These are phyloP conservation scores for Suaeda aralocaspica DNA, from an alignment of 148 eudicot species.

Conservation along the genomic window DNA sequence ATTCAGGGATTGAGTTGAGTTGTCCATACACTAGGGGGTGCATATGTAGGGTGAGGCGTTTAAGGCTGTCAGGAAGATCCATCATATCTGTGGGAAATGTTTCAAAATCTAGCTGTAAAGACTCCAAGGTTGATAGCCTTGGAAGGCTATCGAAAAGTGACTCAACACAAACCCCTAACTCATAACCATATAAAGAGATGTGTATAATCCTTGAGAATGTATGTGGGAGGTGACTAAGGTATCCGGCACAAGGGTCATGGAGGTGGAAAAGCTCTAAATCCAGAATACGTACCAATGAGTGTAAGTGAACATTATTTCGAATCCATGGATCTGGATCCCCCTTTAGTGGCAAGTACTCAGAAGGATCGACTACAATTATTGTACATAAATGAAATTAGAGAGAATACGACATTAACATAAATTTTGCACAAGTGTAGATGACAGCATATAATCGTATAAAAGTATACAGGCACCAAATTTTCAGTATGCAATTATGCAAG, in stretches of 20 bases:
- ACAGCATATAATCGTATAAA: too few relatives aligned
- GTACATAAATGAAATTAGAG: too few relatives aligned
- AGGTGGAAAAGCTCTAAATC: slow-evolving; percentile 1
- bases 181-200: background rate
- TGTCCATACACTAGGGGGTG: background rate
- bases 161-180: background rate
- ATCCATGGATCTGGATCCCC: background rate
- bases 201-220: background rate
- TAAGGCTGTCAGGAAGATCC: background rate
- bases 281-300: background rate
- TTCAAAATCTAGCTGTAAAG: background rate
- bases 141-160: background rate
- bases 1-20: too few relatives aligned
- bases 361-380: too few relatives aligned
- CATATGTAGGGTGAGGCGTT: background rate
- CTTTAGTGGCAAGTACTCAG: background rate
- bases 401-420: too few relatives aligned
- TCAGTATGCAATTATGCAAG: too few relatives aligned
- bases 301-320: background rate
- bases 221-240: background rate
- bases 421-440: too few relatives aligned
- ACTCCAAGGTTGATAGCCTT: background rate
- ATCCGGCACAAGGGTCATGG: background rate
- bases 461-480: too few relatives aligned
- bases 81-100: background rate